Evolutionary conservation across 495 filamentous ascomycete species (phyloP), one percentile per base, ranked within the genome.

Genomic region (Aspergillus homomorphus): DNA sequence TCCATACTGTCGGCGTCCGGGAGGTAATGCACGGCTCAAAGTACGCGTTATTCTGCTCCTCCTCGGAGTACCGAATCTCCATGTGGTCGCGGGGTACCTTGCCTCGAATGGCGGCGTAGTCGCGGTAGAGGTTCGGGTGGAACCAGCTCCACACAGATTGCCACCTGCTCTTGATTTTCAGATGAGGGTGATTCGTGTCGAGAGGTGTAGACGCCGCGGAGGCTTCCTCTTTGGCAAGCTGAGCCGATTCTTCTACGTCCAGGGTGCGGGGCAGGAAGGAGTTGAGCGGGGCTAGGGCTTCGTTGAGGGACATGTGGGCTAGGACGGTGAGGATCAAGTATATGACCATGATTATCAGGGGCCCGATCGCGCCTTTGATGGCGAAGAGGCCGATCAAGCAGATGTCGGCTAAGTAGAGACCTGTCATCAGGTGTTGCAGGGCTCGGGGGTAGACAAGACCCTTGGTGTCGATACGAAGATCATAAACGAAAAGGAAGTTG

Each of bases 361-460:
- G 91, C 0, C 90, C 92, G 19, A 85, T 66, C 26, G 89, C 84
- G 16, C 73, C 77, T 19, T 82, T 84, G 56, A 90, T 84, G 51
- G 78, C 89, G 62, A 93, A 92, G 10, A 96, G 82, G 50, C 91
- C 92, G 55, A 96, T 89, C 79, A 96, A 80, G 75, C 89, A 93
- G 52, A 92, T 62, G 65, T 94, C 83, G 21, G 86, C 86, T 3
- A 96, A 76, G 71, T 96, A 96, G 45, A 96, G 72, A 57, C 92
- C 92, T 3, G 87, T 87, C 49, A 94, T 80, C 53, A 94, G 81
- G 66, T 96, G 92, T 67, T 95, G 91, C 24, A 96, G 76, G 14
- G 92, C 92, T 22, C 85, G 83, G 3, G 92, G 89, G 69, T 96
- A 96, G 56, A 94, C 87, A 26, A 90, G 81, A 42, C 92, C 92